phyloP scores from a whole-genome alignment of 768 basidiomycete genomes.

The Pisolithus microcarpus region DNA sequence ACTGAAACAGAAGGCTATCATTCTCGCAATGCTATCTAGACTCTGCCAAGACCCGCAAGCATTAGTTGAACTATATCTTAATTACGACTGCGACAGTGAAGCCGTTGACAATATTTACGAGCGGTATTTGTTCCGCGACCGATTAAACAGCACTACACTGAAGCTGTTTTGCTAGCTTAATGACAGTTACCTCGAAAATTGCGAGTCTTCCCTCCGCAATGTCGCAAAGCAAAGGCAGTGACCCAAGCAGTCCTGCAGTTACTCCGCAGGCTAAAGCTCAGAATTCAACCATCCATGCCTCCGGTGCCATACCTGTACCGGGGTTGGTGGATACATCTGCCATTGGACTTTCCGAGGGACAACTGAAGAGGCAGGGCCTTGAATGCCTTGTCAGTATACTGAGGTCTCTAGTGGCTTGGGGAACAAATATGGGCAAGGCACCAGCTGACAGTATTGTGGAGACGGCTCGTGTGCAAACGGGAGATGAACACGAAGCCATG shows the following conservation, averaged over 20 bases:
- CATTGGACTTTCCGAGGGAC: constrained; percentile 71
- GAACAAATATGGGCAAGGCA: constrained; percentile 42
- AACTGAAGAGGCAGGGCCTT: constrained; percentile 85
- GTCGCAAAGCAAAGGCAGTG: constrained; percentile 42
- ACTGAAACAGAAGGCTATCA: constrained; percentile 88
- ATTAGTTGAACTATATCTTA: constrained; percentile 95
- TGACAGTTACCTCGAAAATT: constrained; percentile 95
- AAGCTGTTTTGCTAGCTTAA: constrained; percentile 44
- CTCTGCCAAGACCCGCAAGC: constrained; percentile 96
- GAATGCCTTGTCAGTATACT: constrained; percentile 88
- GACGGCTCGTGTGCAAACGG: constrained; percentile 37
- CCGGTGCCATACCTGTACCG: constrained; percentile 57
- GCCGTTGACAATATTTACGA: constrained; percentile 97
- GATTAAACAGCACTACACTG: constrained; percentile 3
- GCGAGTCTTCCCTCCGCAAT: constrained; percentile 50
- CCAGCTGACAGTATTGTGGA: constrained; percentile 31
- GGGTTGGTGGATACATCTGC: constrained; percentile 61
- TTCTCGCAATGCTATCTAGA: constrained; percentile 80
- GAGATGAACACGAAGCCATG: constrained; percentile 53
- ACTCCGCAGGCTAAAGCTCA: constrained; percentile 37
- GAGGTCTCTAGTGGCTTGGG: constrained; percentile 89
- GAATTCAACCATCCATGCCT: constrained; percentile 44
- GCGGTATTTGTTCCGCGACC: constrained; percentile 45
- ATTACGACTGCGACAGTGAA: constrained; percentile 96
- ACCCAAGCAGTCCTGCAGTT: constrained; percentile 56